These are phyloP conservation scores for Colletotrichum cereale DNA, from an alignment of 2,329 filamentous ascomycete genomes.

Conservation along the genomic window DNA sequence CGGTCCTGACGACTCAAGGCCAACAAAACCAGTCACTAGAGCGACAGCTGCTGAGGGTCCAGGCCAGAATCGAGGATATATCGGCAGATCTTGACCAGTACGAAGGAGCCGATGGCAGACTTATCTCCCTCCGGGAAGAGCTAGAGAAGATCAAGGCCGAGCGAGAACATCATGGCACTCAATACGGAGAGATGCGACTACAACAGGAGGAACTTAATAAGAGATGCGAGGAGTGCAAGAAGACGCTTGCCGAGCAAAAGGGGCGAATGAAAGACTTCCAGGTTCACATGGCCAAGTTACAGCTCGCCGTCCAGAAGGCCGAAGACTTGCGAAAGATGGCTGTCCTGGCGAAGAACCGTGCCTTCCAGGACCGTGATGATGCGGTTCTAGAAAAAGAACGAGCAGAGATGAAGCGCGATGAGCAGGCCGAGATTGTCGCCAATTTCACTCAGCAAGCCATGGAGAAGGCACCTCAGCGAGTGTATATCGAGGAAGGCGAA, in stretches of 20 bases:
- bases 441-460: constrained; percentile 68
- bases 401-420: constrained; percentile 61
- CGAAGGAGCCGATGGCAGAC: constrained; percentile 75
- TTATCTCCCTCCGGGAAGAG: constrained; percentile 69
- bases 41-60: constrained; percentile 68
- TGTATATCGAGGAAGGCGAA: constrained; percentile 74
- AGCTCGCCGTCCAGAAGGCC: constrained; percentile 63
- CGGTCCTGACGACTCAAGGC: constrained; percentile 59
- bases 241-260: constrained; percentile 51
- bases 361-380: constrained; percentile 64
- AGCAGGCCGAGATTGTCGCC: constrained; percentile 61
- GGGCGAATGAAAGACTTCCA: constrained; percentile 48
- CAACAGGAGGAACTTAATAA: constrained; percentile 63
- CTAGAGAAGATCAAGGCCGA: constrained; percentile 65
- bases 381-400: constrained; percentile 59
- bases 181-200: constrained; percentile 66
- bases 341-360: constrained; percentile 72
- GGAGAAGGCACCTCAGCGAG: constrained; percentile 65
- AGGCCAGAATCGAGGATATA: constrained; percentile 67
- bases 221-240: constrained; percentile 56
- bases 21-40: constrained; percentile 57
- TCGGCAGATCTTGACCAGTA: constrained; percentile 74
- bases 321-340: constrained; percentile 64
- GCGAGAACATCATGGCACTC: constrained; percentile 62
- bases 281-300: constrained; percentile 63